phyloP scores from a whole-genome alignment of 176 grass and related monocot genomes.

The Thalia dealbata region DNA sequence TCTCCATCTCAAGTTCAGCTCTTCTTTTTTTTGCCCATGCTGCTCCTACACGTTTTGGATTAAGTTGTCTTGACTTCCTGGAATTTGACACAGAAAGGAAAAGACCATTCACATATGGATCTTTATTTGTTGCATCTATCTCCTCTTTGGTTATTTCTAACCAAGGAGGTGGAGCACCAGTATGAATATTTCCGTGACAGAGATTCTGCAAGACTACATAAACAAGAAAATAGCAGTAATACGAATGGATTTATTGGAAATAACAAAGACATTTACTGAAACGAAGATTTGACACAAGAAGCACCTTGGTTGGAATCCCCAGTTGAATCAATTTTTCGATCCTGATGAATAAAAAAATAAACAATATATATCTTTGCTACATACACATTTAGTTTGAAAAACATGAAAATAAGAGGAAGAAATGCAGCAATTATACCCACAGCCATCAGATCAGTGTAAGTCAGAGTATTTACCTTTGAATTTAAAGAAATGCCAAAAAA shows the following conservation, averaged over 20 bases:
- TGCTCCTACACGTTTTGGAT: constrained; percentile 89
- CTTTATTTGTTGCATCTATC: constrained; percentile 17
- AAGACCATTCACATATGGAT: background rate
- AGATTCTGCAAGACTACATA: constrained; percentile 18
- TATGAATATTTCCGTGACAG: constrained; percentile 73
- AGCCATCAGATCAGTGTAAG: background rate
- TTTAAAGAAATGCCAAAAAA: background rate
- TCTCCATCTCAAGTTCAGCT: constrained; percentile 78
- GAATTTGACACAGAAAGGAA: constrained; percentile 14
- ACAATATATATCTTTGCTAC: background rate
- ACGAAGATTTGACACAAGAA: constrained; percentile 15
- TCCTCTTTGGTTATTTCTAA: constrained; percentile 44
- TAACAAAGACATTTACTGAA: constrained; percentile 3
- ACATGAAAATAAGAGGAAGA: background rate
- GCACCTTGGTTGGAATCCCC: constrained; percentile 20
- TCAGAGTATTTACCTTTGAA: background rate
- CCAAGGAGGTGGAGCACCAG: constrained; percentile 73
- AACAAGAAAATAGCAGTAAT: constrained; percentile 19
- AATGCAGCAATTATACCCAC: background rate
- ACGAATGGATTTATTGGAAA: background rate
- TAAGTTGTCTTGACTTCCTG: constrained; percentile 54
- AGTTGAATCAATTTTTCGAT: constrained; percentile 11
- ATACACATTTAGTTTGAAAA: background rate
- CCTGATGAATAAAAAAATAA: constrained; percentile 19
- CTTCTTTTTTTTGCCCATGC: constrained; percentile 86